These are phyloP conservation scores for Gossypium australe DNA, from an alignment of 345 rosid genomes.

Conservation along the genomic window DNA sequence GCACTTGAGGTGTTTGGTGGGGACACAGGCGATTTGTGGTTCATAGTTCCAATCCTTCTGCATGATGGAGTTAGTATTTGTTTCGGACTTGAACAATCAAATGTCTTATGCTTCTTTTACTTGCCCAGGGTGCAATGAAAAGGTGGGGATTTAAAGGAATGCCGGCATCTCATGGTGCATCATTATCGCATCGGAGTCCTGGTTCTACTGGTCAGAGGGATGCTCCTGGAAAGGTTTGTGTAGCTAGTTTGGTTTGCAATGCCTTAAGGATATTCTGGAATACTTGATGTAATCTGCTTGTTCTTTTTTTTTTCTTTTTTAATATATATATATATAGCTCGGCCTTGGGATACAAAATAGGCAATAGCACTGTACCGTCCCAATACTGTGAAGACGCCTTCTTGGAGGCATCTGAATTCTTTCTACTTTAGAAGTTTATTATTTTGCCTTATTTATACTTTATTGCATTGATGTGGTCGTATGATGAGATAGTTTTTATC, in stretches of 20 bases:
- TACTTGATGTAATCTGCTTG: not conserved
- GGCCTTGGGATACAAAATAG: not conserved
- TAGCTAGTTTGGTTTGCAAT: constrained; percentile 6
- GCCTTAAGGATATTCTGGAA: not conserved
- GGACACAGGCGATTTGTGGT: too few relatives aligned
- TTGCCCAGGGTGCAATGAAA: constrained; percentile 78
- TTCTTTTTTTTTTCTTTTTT: not conserved
- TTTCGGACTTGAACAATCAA: not conserved
- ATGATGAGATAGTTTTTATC: not conserved
- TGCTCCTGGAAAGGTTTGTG: constrained; percentile 79
- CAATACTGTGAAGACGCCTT: not conserved
- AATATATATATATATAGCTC: not conserved
- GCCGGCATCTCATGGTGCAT: constrained; percentile 83
- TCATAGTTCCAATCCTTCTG: not conserved
- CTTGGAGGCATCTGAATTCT: not conserved
- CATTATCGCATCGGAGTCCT: constrained; percentile 60
- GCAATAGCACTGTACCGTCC: not conserved
- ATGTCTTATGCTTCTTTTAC: constrained; percentile 12
- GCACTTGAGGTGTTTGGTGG: not conserved
- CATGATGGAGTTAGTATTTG: not conserved
- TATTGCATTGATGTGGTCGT: not conserved
- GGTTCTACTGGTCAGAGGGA: constrained; percentile 99
- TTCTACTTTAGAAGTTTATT: not conserved
- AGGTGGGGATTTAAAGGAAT: constrained; percentile 51
- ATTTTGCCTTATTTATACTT: not conserved